Base-by-base conservation (phyloP, 1,284 basidiomycete genomes). In the Marasmius tenuissimus region DNA sequence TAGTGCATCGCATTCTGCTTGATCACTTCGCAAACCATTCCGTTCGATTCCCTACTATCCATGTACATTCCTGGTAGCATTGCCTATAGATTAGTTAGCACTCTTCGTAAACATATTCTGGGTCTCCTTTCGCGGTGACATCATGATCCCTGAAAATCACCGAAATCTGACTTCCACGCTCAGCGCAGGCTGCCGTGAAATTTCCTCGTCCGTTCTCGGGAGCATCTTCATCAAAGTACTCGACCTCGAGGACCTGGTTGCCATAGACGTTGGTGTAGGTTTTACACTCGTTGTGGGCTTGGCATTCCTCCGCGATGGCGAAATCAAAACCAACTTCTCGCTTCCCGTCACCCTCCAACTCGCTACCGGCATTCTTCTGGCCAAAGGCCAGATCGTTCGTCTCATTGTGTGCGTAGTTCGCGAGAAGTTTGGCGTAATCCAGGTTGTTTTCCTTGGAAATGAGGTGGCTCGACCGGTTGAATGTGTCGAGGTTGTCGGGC, bases 401-500 rank as follows among this genome's bases (percentile, higher is more conserved):
- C 2, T 2, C 2, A 4, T 4, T 27, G 45, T 65, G 64, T n/a
- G 64, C 64, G 34, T 65, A 47, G 50, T 63, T 59, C 4, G 58
- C 51, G 3, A 65, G 47, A 20, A 63, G 48, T 18, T 59, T 61
- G 20, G 64, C 64, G 49, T 54, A 45, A 5, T 54, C 58, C 50
- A 63, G 59, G 40, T 65, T 65, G 27, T 55, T 55, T 20, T 37
- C 42, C 14, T 39, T 22, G 14, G 58, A 61, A 57, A 61, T 42
- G 10, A 63, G 59, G 16, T 27, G n/a, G 33, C 39, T 50, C 18
- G 58, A 63, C n/a, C 62, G 64, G 40, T 59, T 58, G 51, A 47
- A 65, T 14, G 62, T 63, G 42, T 65, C 64, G 3, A 65, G 59
- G 47, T 65, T 65, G 52, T 65, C 64, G 27, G 59, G 49, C 47